Percentiles rank a stretch among this genome's conserved stretches.
Evolutionary conservation across 768 basidiomycete genomes (phyloP).

Genomic region (Agrocybe pediades): DNA sequence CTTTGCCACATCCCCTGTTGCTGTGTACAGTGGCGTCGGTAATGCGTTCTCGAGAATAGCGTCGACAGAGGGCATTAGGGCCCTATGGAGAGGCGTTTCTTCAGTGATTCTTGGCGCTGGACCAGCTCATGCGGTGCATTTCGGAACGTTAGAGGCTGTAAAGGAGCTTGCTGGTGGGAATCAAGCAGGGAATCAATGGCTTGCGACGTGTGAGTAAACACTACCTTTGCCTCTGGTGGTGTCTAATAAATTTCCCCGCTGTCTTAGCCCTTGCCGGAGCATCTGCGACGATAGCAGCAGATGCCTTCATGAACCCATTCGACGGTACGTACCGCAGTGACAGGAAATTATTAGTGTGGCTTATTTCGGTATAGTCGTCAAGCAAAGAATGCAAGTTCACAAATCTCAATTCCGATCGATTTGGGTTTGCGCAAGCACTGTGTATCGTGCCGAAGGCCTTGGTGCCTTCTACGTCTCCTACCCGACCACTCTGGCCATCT

Average conservation of each 20-base stretch:
- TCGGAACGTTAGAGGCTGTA: constrained; percentile 92
- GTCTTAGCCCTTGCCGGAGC: constrained; percentile 86
- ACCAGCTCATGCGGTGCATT: constrained; percentile 97
- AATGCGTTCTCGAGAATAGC: constrained; percentile 92
- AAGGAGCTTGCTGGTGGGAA: constrained; percentile 94
- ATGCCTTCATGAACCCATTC: constrained; percentile 99
- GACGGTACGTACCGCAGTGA: constrained; percentile 68
- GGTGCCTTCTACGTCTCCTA: constrained; percentile 97
- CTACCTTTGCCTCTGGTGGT: neutral
- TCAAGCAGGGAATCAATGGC: constrained; percentile 74
- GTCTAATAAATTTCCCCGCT: constrained; percentile 5
- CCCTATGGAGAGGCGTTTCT: constrained; percentile 94
- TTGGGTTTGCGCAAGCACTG: constrained; percentile 78
- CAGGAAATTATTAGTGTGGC: constrained; percentile 13
- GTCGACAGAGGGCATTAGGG: constrained; percentile 88
- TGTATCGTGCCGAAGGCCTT: constrained; percentile 86
- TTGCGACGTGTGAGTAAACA: constrained; percentile 76
- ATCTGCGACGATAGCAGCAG: constrained; percentile 90
- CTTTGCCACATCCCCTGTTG: constrained; percentile 81
- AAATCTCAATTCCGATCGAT: constrained; percentile 90
- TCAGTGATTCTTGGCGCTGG: constrained; percentile 96
- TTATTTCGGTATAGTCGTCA: constrained; percentile 70
- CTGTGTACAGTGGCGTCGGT: constrained; percentile 86
- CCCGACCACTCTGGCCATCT: constrained; percentile 95
- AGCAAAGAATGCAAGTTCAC: constrained; percentile 99